A percentile compares a stretch with the other conserved stretches of the same genome.
Evolutionary conservation across 202 grass and related monocot genomes (phyloP).

Genomic region (Schoenoplectus triqueter): DNA sequence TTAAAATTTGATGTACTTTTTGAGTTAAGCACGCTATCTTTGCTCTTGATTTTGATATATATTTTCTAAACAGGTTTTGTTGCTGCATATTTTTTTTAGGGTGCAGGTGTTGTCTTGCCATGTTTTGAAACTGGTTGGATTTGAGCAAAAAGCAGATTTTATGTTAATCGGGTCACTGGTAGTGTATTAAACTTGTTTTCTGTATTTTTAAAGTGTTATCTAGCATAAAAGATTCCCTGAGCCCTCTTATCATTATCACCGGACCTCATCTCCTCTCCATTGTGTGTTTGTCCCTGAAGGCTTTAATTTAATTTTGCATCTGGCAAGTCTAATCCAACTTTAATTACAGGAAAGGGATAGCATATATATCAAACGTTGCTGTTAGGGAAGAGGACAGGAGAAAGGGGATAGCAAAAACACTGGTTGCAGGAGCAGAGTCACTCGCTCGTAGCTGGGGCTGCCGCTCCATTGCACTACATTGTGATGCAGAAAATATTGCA

Average conservation of each 20-base stretch:
- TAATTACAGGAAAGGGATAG: slow-evolving; percentile 69
- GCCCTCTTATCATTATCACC: background rate
- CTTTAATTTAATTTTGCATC: slow-evolving; percentile 2
- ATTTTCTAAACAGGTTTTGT: background rate
- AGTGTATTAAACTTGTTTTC: background rate
- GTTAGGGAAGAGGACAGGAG: slow-evolving; percentile 65
- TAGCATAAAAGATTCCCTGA: background rate
- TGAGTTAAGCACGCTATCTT: no score
- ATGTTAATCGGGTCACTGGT: background rate
- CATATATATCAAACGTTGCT: slow-evolving; percentile 85
- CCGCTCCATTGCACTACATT: slow-evolving; percentile 73
- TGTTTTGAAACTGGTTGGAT: background rate
- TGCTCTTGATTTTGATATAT: background rate
- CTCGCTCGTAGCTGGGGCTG: slow-evolving; percentile 75
- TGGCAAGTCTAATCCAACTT: background rate
- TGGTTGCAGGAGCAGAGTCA: slow-evolving; percentile 72
- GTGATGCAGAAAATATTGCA: slow-evolving; percentile 72
- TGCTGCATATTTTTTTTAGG: background rate
- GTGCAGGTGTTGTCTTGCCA: background rate
- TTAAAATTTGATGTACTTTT: no score
- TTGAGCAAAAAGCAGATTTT: background rate
- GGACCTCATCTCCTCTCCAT: background rate
- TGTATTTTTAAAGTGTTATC: background rate
- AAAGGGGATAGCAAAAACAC: slow-evolving; percentile 83
- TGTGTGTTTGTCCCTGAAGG: background rate